A percentile compares a stretch with the other conserved stretches of the same genome.
These are phyloP conservation scores for Durusdinium trenchii DNA, from an alignment of 73 alveolate genomes.

Conservation along the genomic window DNA sequence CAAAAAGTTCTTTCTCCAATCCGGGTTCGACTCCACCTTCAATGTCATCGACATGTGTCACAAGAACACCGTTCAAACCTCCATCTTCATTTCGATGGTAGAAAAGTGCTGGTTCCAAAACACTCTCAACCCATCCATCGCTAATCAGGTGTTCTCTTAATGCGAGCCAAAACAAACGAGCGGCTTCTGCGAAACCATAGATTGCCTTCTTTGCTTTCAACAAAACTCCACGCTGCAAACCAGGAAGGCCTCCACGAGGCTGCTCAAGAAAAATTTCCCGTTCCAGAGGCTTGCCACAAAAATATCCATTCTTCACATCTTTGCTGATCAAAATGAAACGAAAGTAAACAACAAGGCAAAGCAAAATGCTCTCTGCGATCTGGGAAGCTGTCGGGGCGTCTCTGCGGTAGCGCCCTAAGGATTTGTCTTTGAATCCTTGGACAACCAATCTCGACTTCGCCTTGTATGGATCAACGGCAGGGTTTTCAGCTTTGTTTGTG, in stretches of 20 bases:
- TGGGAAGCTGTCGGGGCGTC: neutral
- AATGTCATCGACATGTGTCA: neutral
- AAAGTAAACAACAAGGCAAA: neutral
- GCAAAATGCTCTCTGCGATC: neutral
- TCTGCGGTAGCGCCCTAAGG: neutral
- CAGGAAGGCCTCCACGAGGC: neutral
- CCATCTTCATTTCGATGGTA: neutral
- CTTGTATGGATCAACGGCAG: too few relatives aligned
- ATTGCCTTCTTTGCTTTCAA: neutral
- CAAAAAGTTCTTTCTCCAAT: neutral
- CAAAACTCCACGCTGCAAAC: neutral
- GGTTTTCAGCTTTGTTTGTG: too few relatives aligned
- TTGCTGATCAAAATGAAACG: neutral
- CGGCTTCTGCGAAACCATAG: neutral
- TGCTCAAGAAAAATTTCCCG: neutral
- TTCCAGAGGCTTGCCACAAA: neutral
- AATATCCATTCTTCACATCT: neutral
- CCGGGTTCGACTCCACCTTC: neutral
- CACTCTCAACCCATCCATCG: neutral
- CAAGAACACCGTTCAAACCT: too few relatives aligned
- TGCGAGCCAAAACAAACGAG: neutral
- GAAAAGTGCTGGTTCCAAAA: neutral
- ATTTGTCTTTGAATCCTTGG: neutral
- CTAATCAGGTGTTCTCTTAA: neutral
- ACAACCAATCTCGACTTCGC: neutral